phyloP scores from a whole-genome alignment of 306 rosid genomes.

The Arachis stenosperma region DNA sequence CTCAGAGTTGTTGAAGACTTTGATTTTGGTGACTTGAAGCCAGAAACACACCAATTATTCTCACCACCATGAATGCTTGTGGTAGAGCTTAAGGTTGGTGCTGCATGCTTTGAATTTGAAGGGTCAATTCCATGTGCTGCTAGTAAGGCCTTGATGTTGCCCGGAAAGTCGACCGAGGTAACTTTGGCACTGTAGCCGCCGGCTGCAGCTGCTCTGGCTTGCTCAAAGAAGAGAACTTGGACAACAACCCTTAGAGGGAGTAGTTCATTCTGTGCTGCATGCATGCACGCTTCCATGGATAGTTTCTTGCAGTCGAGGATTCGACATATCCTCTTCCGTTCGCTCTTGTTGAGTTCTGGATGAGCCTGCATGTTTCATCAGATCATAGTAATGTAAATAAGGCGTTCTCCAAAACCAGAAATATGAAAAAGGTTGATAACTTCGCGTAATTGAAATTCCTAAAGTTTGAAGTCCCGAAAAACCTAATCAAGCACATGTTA shows the following conservation, averaged over 20 bases:
- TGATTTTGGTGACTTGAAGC: conserved; percentile 81
- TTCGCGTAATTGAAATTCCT: too few relatives aligned
- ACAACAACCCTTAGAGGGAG: conserved; percentile 95
- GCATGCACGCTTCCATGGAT: conserved; percentile 97
- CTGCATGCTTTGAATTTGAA: conserved; percentile 64
- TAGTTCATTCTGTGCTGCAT: conserved; percentile 96
- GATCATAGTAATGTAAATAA: not conserved
- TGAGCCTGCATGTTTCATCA: conserved; percentile 70
- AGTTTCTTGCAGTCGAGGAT: conserved; percentile 92
- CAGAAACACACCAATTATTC: conserved; percentile 90
- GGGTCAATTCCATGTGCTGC: conserved; percentile 81
- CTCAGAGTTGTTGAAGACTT: conserved; percentile 79
- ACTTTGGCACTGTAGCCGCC: conserved; percentile 52
- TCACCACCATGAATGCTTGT: conserved; percentile 72
- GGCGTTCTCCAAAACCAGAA: not conserved
- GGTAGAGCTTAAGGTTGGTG: conserved; percentile 60
- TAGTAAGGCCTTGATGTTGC: conserved; percentile 84
- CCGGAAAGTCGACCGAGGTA: conserved; percentile 59
- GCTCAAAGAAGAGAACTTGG: conserved; percentile 98
- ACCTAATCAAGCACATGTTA: too few relatives aligned
- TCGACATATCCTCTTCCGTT: conserved; percentile 90
- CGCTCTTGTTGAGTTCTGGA: conserved; percentile 87
- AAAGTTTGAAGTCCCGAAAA: too few relatives aligned
- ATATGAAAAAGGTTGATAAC: not conserved
- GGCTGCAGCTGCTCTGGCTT: conserved; percentile 74